Evolutionary conservation across 2,329 filamentous ascomycete genomes (phyloP).

Genomic region (Arthrobotrys entomopaga): DNA sequence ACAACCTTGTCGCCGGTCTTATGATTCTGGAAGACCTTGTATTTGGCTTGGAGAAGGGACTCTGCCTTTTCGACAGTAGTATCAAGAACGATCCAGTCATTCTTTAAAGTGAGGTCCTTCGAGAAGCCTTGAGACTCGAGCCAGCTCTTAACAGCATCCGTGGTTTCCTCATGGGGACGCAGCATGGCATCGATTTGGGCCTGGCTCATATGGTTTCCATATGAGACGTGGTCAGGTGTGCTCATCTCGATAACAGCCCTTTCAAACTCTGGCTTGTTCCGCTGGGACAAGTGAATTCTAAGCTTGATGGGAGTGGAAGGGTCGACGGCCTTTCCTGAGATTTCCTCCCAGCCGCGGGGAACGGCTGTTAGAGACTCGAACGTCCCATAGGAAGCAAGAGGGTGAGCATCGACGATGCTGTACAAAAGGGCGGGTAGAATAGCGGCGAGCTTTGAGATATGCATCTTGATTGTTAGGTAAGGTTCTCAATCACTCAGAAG

Average conservation of each 20-base stretch:
- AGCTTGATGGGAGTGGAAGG: constrained; percentile 64
- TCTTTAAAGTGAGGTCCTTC: constrained; percentile 61
- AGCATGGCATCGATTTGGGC: constrained; percentile 64
- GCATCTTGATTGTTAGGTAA: constrained; percentile 23
- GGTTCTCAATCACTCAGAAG: neutral
- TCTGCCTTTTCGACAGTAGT: constrained; percentile 58
- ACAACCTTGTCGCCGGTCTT: constrained; percentile 56
- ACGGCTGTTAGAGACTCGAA: constrained; percentile 32
- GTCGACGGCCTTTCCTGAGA: constrained; percentile 57
- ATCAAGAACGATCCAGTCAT: constrained; percentile 60
- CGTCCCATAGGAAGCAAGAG: constrained; percentile 27
- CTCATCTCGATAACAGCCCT: constrained; percentile 62
- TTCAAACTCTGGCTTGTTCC: constrained; percentile 59
- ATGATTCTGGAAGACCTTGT: constrained; percentile 58
- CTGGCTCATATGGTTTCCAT: constrained; percentile 66
- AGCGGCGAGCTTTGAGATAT: constrained; percentile 34
- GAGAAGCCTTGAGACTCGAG: constrained; percentile 63
- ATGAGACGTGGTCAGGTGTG: constrained; percentile 64
- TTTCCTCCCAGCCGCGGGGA: constrained; percentile 32
- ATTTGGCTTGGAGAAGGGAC: constrained; percentile 58
- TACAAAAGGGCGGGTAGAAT: constrained; percentile 22
- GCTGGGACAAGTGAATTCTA: constrained; percentile 59
- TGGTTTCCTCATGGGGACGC: constrained; percentile 62
- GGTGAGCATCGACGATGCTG: constrained; percentile 31
- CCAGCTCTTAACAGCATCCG: constrained; percentile 63